Conservation (phyloP, 805 yeast genomes). For the Saturnispora zaruensis region DNA sequence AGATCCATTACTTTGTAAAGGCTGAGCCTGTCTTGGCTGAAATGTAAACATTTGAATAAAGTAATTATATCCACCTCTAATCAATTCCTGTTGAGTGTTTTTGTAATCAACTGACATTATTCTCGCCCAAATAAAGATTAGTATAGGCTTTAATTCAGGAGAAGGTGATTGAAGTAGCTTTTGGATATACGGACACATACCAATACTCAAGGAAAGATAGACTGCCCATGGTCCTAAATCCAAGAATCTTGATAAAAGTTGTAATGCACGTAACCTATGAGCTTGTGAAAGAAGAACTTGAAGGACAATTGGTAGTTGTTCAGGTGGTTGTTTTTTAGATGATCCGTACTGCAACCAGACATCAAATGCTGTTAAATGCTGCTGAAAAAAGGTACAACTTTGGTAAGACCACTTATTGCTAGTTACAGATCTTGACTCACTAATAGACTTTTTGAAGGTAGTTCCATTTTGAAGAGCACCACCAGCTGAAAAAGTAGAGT, state of each 20-base stretch:
- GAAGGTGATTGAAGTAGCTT: conserved; percentile 91
- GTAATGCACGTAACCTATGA: conserved; percentile 83
- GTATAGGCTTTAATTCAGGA: conserved; percentile 85
- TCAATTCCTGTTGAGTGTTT: conserved; percentile 83
- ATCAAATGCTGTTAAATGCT: conserved; percentile 92
- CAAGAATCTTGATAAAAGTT: conserved; percentile 71
- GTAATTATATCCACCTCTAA: conserved; percentile 86
- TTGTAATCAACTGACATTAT: conserved; percentile 91
- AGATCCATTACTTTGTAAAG: conserved; percentile 16
- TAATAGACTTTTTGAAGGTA: neutral
- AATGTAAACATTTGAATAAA: conserved; percentile 69
- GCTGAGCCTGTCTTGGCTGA: conserved; percentile 19
- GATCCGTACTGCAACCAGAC: conserved; percentile 91
- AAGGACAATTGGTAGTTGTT: conserved; percentile 86
- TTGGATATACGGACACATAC: conserved; percentile 90
- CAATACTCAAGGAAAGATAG: conserved; percentile 82
- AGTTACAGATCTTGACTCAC: neutral
- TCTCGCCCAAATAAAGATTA: conserved; percentile 96
- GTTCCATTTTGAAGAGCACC: neutral
- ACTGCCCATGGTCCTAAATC: conserved; percentile 99
- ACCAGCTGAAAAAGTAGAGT: conserved; percentile 5
- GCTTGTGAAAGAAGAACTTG: conserved; percentile 92
- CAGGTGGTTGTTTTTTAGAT: conserved; percentile 79
- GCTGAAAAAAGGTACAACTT: conserved; percentile 92
- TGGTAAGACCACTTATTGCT: conserved; percentile 45